A percentile compares a stretch with the other conserved stretches of the same genome.
These are phyloP conservation scores for Erodium trifolium DNA, from an alignment of 441 rosid species.

Conservation along the genomic window DNA sequence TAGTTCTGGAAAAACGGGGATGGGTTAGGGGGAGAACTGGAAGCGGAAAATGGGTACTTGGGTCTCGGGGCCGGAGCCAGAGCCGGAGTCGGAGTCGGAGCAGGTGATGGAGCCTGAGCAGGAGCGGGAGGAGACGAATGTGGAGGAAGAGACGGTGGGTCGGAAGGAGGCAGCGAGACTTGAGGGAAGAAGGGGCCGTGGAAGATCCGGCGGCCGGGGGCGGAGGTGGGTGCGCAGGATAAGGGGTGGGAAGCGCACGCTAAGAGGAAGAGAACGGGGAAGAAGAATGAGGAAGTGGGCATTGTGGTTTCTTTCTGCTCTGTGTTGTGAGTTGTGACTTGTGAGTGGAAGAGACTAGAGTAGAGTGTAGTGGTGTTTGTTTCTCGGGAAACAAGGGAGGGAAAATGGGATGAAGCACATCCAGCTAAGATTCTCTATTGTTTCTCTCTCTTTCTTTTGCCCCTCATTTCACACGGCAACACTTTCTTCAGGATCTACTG, in stretches of 20 bases:
- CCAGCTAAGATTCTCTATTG: too few relatives aligned
- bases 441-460: too few relatives aligned
- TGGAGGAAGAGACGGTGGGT: slow-evolving; percentile 34
- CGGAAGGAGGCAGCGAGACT: slow-evolving; percentile 31
- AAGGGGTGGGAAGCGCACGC: neutral
- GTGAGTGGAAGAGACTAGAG: too few relatives aligned
- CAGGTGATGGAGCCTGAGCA: too few relatives aligned
- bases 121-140: too few relatives aligned
- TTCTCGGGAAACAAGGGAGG: too few relatives aligned
- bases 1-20: slow-evolving; percentile 14
- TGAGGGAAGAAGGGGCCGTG: slow-evolving; percentile 33
- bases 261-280: neutral
- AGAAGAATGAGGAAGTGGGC: slow-evolving; percentile 26
- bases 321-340: too few relatives aligned
- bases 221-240: slow-evolving; percentile 10
- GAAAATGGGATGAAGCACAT: too few relatives aligned
- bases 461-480: too few relatives aligned
- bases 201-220: slow-evolving; percentile 51
- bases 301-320: slow-evolving; percentile 24
- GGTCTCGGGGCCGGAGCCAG: slow-evolving; percentile 29
- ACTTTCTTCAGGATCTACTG: too few relatives aligned
- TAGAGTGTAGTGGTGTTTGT: too few relatives aligned
- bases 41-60: slow-evolving; percentile 42
- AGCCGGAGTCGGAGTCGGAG: too few relatives aligned
- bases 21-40: slow-evolving; percentile 18